Evolutionary conservation across 345 rosid genomes (phyloP).

Genomic region (Hevea brasiliensis): DNA sequence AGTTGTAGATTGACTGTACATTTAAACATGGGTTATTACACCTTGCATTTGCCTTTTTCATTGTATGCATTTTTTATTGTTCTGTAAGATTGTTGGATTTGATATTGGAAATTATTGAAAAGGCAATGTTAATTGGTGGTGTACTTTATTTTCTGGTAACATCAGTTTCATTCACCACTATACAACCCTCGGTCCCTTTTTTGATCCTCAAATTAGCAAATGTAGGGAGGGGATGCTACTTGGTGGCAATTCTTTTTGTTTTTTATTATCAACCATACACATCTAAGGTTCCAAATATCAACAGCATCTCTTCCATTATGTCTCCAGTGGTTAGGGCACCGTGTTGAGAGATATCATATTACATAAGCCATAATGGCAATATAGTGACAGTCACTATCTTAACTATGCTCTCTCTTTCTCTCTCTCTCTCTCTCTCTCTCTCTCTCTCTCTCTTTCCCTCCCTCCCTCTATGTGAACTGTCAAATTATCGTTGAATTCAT

Average conservation of each 20-base stretch:
- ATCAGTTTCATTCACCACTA: slow-evolving; percentile 7
- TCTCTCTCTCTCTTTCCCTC: too few relatives aligned
- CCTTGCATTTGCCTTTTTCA: slow-evolving; percentile 21
- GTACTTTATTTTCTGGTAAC: neutral
- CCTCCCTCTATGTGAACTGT: neutral
- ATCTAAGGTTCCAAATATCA: slow-evolving; percentile 9
- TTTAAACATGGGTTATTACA: slow-evolving; percentile 21
- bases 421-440: too few relatives aligned
- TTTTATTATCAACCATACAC: slow-evolving; percentile 23
- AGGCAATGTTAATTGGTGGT: slow-evolving; percentile 10
- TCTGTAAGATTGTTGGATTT: slow-evolving; percentile 13
- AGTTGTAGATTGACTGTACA: slow-evolving; percentile 13
- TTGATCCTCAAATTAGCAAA: slow-evolving; percentile 1
- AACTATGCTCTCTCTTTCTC: too few relatives aligned
- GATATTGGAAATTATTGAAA: slow-evolving; percentile 13
- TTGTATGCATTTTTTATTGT: neutral
- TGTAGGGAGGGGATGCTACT: slow-evolving; percentile 21
- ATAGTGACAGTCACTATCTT: slow-evolving; percentile 15
- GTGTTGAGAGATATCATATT: slow-evolving; percentile 10
- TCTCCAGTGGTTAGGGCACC: slow-evolving; percentile 2
- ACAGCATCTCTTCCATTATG: slow-evolving; percentile 2
- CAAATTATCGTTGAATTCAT: neutral
- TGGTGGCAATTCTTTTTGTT: neutral
- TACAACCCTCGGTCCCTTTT: neutral
- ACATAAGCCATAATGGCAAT: slow-evolving; percentile 5